Evolutionary conservation across 73 alveolate genomes (phyloP).

Genomic region (Paramecium octaurelia): DNA sequence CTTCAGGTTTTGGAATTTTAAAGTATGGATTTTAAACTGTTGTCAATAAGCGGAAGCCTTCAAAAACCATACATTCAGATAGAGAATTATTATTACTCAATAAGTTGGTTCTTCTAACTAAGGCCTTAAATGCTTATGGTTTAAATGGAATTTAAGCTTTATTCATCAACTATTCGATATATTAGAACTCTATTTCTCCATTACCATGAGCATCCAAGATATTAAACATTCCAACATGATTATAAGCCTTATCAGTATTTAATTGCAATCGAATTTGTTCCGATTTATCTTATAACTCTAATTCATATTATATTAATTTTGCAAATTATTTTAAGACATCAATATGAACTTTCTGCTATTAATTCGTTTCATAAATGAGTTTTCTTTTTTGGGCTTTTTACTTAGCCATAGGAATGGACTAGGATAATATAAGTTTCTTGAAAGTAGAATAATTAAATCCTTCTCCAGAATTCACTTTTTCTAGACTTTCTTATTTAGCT

Average conservation of each 20-base stretch:
- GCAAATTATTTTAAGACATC: not conserved
- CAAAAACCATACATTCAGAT: not conserved
- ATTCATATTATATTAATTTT: not conserved
- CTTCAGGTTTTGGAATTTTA: not conserved
- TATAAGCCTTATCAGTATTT: not conserved
- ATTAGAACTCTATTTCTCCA: not conserved
- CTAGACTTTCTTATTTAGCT: not conserved
- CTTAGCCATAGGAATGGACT: not conserved
- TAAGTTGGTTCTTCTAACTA: not conserved
- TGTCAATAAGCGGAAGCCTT: not conserved
- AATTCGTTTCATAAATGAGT: not conserved
- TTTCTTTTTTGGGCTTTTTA: not conserved
- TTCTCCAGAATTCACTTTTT: not conserved
- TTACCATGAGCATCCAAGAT: not conserved
- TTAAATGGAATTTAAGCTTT: slow-evolving; percentile 9
- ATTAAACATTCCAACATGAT: not conserved
- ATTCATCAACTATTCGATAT: not conserved
- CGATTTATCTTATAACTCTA: not conserved
- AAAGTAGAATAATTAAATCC: not conserved
- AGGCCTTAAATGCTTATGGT: not conserved
- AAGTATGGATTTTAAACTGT: not conserved
- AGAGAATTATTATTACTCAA: not conserved
- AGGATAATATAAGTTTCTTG: not conserved
- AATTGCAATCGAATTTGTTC: not conserved
- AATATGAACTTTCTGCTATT: not conserved